Evolutionary conservation across 345 rosid species (phyloP).

Genomic region (Eucalyptus victrix): DNA sequence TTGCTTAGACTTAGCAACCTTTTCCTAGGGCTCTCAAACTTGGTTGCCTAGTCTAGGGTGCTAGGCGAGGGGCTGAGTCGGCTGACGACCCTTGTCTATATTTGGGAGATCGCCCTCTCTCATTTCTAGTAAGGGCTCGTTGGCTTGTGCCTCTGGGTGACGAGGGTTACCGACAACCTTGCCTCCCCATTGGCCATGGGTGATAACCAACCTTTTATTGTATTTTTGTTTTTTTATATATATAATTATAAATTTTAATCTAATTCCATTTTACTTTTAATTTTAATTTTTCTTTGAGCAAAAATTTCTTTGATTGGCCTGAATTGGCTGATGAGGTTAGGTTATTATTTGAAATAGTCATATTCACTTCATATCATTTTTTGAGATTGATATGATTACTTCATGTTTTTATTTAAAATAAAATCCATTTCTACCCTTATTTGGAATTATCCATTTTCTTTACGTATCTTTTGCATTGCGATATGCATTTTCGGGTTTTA

Average conservation of each 20-base stretch:
- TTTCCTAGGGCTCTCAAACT: accelerated
- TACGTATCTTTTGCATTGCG: neutral
- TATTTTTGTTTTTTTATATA: no score
- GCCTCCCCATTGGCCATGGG: no score
- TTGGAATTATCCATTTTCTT: neutral
- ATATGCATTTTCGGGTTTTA: neutral
- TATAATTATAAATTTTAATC: no score
- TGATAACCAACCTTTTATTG: accelerated
- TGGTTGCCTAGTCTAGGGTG: accelerated
- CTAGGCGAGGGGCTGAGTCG: no score
- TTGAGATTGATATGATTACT: accelerated
- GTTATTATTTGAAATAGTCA: no score
- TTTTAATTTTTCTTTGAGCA: no score
- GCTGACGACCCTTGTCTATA: no score
- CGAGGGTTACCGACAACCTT: accelerated
- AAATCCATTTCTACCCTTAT: no score
- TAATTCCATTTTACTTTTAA: no score
- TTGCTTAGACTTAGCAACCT: no score
- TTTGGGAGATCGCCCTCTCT: no score
- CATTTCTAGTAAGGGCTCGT: accelerated
- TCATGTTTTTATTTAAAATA: accelerated
- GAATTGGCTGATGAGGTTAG: accelerated
- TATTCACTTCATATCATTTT: accelerated
- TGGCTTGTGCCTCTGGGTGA: accelerated
- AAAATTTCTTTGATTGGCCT: no score